A percentile compares a stretch with the other conserved stretches of the same genome.
Conservation (phyloP, 345 rosid species). For the Combretum micranthum region DNA sequence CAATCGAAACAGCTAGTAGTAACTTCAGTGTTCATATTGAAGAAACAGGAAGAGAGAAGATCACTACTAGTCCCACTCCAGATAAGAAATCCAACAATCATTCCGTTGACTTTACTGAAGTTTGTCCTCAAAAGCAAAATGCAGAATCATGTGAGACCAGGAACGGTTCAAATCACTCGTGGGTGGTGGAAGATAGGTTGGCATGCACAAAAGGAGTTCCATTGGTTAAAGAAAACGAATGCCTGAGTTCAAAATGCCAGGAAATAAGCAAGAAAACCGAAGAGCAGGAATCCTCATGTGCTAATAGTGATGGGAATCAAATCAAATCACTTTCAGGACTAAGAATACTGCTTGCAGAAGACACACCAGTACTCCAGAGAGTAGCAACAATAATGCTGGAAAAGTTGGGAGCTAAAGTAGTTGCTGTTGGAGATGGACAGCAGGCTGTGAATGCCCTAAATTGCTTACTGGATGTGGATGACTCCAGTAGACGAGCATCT, state of each 20-base stretch:
- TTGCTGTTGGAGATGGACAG: conserved; percentile 76
- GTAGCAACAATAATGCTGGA: conserved; percentile 90
- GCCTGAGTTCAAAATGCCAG: conserved; percentile 12
- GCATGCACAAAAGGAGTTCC: conserved; percentile 5
- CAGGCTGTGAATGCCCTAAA: conserved; percentile 82
- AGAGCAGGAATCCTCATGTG: conserved; percentile 25
- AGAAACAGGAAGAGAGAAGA: conserved; percentile 21
- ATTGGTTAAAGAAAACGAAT: not conserved
- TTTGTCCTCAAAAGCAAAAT: conserved; percentile 15
- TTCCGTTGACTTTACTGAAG: conserved; percentile 27
- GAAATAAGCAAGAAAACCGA: conserved; percentile 12
- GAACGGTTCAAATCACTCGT: conserved; percentile 2
- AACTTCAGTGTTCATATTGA: conserved; percentile 9
- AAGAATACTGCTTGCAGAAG: conserved; percentile 81
- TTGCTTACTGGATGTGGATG: conserved; percentile 15
- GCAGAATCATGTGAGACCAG: conserved; percentile 14
- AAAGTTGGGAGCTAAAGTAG: conserved; percentile 74
- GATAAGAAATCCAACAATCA: conserved; percentile 25
- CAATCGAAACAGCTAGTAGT: conserved; percentile 22
- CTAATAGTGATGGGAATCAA: conserved; percentile 23
- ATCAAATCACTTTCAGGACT: conserved; percentile 58
- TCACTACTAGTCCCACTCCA: conserved; percentile 12
- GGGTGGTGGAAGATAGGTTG: conserved; percentile 9
- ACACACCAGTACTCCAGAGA: conserved; percentile 83
- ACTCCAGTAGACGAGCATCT: conserved; percentile 10